Percentiles rank a stretch among this genome's conserved stretches.
These are phyloP conservation scores for Backusella sp. DNA, from an alignment of 192 early-diverging fungal genomes.

Conservation along the genomic window DNA sequence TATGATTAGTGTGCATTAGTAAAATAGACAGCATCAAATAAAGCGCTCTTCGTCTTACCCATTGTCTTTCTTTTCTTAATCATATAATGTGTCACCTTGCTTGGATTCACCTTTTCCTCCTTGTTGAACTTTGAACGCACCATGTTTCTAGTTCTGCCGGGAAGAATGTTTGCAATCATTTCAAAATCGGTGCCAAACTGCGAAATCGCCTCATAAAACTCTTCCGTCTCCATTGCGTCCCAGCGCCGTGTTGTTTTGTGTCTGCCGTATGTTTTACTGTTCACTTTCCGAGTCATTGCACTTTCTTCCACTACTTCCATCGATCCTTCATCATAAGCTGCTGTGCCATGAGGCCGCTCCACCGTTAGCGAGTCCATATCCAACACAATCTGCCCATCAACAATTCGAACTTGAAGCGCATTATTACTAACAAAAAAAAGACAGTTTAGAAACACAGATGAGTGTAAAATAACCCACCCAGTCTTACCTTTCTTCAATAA, in stretches of 20 bases:
- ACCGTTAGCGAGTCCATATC: slow-evolving; percentile 29
- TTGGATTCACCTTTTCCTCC: slow-evolving; percentile 29
- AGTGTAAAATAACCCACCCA: neutral
- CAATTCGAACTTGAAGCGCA: slow-evolving; percentile 32
- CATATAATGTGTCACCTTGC: slow-evolving; percentile 26
- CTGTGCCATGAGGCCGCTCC: neutral
- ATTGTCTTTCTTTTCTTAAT: slow-evolving; percentile 24
- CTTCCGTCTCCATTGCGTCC: slow-evolving; percentile 22
- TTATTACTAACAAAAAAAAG: slow-evolving; percentile 16
- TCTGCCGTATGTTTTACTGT: slow-evolving; percentile 27
- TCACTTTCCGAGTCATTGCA: slow-evolving; percentile 19
- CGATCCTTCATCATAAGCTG: neutral
- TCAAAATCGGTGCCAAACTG: slow-evolving; percentile 42
- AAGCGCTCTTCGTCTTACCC: slow-evolving; percentile 14
- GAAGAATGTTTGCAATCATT: slow-evolving; percentile 29
- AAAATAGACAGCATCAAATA: too few relatives aligned
- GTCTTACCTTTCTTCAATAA: slow-evolving; percentile 23
- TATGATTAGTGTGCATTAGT: neutral
- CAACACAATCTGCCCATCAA: slow-evolving; percentile 36
- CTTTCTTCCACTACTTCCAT: slow-evolving; percentile 36
- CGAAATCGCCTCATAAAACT: slow-evolving; percentile 33
- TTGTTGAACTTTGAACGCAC: slow-evolving; percentile 32
- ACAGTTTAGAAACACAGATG: neutral
- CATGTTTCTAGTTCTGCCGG: slow-evolving; percentile 23
- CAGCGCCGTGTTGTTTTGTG: slow-evolving; percentile 14